Base-by-base conservation (phyloP, 192 early-diverging fungal species). In the Backusella sp. region DNA sequence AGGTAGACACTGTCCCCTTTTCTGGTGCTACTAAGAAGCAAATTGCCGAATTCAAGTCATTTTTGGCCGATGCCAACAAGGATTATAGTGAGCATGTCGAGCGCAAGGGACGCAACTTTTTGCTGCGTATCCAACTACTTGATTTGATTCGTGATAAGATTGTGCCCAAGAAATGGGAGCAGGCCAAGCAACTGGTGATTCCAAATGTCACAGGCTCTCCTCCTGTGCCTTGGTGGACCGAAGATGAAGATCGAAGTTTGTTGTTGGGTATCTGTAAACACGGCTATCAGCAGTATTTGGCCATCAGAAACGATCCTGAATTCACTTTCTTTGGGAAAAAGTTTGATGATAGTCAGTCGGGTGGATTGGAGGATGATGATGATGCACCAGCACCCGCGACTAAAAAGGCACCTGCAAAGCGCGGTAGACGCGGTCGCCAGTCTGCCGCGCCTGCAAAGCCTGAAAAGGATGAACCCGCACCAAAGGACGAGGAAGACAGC, bases 41-140 rank as follows among this genome's bases (percentile, higher is more conserved):
- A 42, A 88, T 86, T 23, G 82, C 87, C 21, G 92, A 92, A 76
- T 93, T 84, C 83, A 76, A 86, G 42, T 91, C 89, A 37, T 92
- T 93, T 75, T 74, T 95, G 34, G n/a, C 88, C 4, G 90, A 95
- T 35, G 90, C 93, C 1, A 84, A 86, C 9, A 84, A 81, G 15
- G 94, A 96, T 7, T 93, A 95, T 65, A 76, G 84, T 39, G 92
- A 96, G n/a, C 91, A 93, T 78, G 76, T 95, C 49, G 84, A 84
- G 15, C 89, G 88, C 36, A 94, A 92, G 66, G 85, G 87, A 15
- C 80, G 86, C 34, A 95, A 94, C 69, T 79, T 96, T 39, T 80
- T 96, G 9, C 76, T 87, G 1, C 84, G 94, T 36, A 84, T 96
- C 11, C 89, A 91, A 70, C 83, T 96, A 87, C 85, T 96, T 77